Conservation (phyloP, 2,329 filamentous ascomycete genomes). For the Aaosphaeria arxii region DNA sequence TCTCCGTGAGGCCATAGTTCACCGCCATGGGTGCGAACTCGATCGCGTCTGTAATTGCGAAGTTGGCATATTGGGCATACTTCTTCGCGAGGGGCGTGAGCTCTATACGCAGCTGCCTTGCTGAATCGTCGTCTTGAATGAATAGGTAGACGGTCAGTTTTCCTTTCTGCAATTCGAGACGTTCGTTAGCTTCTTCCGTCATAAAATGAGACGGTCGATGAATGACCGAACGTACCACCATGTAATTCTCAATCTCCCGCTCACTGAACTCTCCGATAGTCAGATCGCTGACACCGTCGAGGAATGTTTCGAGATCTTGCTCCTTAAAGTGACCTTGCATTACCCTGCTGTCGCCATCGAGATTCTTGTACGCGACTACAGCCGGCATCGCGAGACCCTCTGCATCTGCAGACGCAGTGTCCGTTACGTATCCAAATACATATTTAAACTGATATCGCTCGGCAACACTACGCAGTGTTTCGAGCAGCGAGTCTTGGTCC, state of each 20-base stretch:
- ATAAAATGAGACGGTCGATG: background rate
- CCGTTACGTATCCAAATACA: slow-evolving; percentile 14
- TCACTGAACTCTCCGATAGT: slow-evolving; percentile 9
- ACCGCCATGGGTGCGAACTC: slow-evolving; percentile 19
- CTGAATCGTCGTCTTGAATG: slow-evolving; percentile 5
- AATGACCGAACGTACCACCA: slow-evolving; percentile 9
- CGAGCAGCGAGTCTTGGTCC: slow-evolving; percentile 3
- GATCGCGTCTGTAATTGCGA: slow-evolving; percentile 14
- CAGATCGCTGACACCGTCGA: background rate
- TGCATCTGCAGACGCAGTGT: slow-evolving; percentile 6
- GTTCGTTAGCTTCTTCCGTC: background rate
- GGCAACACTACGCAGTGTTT: slow-evolving; percentile 8
- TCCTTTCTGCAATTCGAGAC: slow-evolving; percentile 6
- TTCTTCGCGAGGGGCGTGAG: slow-evolving; percentile 16
- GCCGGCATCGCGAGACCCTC: slow-evolving; percentile 12
- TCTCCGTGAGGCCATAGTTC: slow-evolving; percentile 12
- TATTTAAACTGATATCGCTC: slow-evolving; percentile 7
- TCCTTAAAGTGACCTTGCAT: slow-evolving; percentile 11
- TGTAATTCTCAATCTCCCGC: slow-evolving; percentile 14
- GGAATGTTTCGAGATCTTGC: slow-evolving; percentile 4
- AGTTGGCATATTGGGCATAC: slow-evolving; percentile 13
- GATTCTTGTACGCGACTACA: slow-evolving; percentile 17
- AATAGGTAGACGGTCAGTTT: slow-evolving; percentile 22
- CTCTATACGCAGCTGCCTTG: background rate
- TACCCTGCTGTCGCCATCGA: slow-evolving; percentile 12